Conservation (phyloP, 108 stramenopile genomes). For the Nitzschia sp. region DNA sequence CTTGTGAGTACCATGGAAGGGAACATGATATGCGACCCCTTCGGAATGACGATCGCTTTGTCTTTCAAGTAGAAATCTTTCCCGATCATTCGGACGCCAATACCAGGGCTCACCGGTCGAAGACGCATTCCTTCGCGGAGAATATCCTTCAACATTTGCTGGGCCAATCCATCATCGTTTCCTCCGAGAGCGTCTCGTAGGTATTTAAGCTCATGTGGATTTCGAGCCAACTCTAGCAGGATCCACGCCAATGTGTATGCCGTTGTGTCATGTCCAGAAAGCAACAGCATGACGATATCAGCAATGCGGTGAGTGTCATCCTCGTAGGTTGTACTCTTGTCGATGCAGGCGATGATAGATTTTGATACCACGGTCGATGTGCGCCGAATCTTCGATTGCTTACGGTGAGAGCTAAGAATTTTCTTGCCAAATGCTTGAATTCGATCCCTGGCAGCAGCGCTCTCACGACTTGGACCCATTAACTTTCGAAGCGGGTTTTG, state of each 20-base stretch:
- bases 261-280: slow-evolving; percentile 54
- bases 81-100: slow-evolving; percentile 21
- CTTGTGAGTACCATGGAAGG: slow-evolving; percentile 31
- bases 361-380: slow-evolving; percentile 7
- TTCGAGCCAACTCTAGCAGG: slow-evolving; percentile 42
- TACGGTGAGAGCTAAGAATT: slow-evolving; percentile 31
- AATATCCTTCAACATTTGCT: slow-evolving; percentile 42
- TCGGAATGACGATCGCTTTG: slow-evolving; percentile 40
- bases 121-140: slow-evolving; percentile 43
- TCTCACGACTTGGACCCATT: slow-evolving; percentile 14
- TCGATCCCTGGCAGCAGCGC: slow-evolving; percentile 1
- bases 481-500: slow-evolving; percentile 9
- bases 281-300: slow-evolving; percentile 45
- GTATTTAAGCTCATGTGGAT: slow-evolving; percentile 24
- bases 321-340: slow-evolving; percentile 34
- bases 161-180: slow-evolving; percentile 20
- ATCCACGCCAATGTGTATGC: slow-evolving; percentile 44
- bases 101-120: slow-evolving; percentile 24
- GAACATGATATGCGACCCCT: slow-evolving; percentile 36
- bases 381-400: slow-evolving; percentile 12
- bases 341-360: slow-evolving; percentile 42
- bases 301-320: slow-evolving; percentile 36
- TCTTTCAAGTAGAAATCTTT: slow-evolving; percentile 34
- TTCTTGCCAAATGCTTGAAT: slow-evolving; percentile 23
- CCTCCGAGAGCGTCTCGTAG: slow-evolving; percentile 34